Evolutionary conservation across 306 rosid genomes (phyloP).

Genomic region (Prunus davidiana): DNA sequence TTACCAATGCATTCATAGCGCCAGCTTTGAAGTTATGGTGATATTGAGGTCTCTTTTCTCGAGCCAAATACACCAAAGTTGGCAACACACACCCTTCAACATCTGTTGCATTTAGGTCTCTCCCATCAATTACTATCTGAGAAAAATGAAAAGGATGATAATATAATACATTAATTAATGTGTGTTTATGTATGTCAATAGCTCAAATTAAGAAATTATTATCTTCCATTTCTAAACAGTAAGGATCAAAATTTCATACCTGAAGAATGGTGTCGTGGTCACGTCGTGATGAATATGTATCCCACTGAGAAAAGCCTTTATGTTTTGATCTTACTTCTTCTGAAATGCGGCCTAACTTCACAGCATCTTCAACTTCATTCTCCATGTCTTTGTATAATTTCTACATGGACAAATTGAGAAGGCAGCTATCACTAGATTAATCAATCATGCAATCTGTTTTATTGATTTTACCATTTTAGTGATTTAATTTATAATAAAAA

Average conservation of each 20-base stretch:
- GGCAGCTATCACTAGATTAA: background rate
- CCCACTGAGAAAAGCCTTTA: conserved; percentile 64
- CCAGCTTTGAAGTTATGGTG: conserved; percentile 86
- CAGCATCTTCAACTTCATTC: conserved; percentile 40
- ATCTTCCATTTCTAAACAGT: background rate
- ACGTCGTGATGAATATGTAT: conserved; percentile 50
- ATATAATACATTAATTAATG: background rate
- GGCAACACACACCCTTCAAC: conserved; percentile 55
- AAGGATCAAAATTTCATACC: conserved; percentile 23
- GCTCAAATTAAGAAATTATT: background rate
- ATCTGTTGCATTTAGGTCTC: conserved; percentile 49
- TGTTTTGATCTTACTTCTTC: conserved; percentile 46
- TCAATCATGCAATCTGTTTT: too few species aligned
- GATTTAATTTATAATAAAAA: too few species aligned
- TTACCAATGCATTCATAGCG: conserved; percentile 87
- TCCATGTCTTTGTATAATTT: conserved; percentile 65
- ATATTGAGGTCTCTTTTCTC: conserved; percentile 74
- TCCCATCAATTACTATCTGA: conserved; percentile 59
- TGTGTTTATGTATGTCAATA: background rate
- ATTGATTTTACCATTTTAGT: too few species aligned
- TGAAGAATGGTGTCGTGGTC: conserved; percentile 72
- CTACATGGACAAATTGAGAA: conserved; percentile 27
- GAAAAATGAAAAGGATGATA: background rate
- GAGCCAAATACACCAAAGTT: conserved; percentile 71
- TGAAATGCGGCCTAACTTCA: conserved; percentile 42